Evolutionary conservation across 805 yeast genomes (phyloP), one percentile per base, ranked within the genome.

Genomic region (Kodamaea fukazawae): DNA sequence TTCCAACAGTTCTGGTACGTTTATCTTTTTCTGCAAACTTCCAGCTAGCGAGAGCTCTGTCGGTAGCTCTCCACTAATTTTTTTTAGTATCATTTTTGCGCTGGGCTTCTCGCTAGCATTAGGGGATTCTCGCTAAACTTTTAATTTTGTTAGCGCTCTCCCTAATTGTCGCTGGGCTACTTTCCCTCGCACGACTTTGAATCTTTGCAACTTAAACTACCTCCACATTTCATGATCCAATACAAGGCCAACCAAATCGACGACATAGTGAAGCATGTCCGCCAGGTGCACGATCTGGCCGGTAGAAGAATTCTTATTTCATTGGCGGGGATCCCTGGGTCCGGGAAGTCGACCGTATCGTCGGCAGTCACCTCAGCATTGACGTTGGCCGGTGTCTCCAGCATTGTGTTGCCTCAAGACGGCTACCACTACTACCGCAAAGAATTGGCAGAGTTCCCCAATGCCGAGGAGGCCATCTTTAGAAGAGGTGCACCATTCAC

Each of bases 401-500:
- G 65, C 7, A 47, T 41, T 17, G 54, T 58, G 9, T 45, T 68
- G 17, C 66, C 71, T 7, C 71, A 65, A 46, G 73, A 68, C 52
- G 73, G 73, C 10, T 68, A 43, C 46, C 73, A 67, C 42, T 55
- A 55, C 20, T 63, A 60, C 43, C 43, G 73, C 25, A 25, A 38
- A 7, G 61, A 66, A 42, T 50, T 67, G 34, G 49, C 51, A 8
- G 25, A 45, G 29, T 73, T 85, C 53, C 61, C 66, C 7, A 76
- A 87, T 48, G 71, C 86, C 0, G 66, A 56, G 8, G 65, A 61
- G 25, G 91, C 95, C 0, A 61, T 78, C 22, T 57, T 62, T 18
- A 68, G 86, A 45, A 71, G 97, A 35, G 97, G 97, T 0, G 83
- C 96, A 0, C 95, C 96, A 2, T 77, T 71, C 49, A 89, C 97